Evolutionary conservation across 2,329 filamentous ascomycete genomes (phyloP).

Genomic region (Fusarium ramigenum): DNA sequence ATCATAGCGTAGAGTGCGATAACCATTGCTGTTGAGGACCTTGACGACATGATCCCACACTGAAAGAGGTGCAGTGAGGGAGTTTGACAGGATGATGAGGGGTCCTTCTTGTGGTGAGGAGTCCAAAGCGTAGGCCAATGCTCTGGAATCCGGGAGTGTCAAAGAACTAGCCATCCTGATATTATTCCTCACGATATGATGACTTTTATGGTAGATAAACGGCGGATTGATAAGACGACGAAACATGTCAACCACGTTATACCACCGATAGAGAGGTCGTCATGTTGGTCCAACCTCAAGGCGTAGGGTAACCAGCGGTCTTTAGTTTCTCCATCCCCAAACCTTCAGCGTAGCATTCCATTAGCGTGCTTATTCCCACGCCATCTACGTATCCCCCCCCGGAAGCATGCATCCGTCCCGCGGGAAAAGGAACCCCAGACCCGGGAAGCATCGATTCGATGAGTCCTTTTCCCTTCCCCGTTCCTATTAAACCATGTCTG

Average conservation of each 20-base stretch:
- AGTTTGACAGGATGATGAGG: conserved; percentile 52
- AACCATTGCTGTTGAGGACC: conserved; percentile 47
- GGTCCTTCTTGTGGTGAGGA: conserved; percentile 38
- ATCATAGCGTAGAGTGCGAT: conserved; percentile 55
- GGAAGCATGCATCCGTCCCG: conserved; percentile 32
- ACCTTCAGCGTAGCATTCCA: not conserved
- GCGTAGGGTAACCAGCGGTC: not conserved
- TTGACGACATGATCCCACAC: conserved; percentile 54
- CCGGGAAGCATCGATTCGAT: conserved; percentile 33
- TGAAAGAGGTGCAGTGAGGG: conserved; percentile 49
- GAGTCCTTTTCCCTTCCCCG: conserved; percentile 2
- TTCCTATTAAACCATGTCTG: conserved; percentile 3
- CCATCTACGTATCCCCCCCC: conserved; percentile 13
- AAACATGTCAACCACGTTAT: not conserved
- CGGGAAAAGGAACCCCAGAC: not conserved
- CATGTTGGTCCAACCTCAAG: not conserved
- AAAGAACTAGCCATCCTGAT: conserved; percentile 33
- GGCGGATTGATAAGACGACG: not conserved
- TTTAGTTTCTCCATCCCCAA: conserved; percentile 6
- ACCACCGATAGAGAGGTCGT: not conserved
- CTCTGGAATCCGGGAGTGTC: conserved; percentile 42
- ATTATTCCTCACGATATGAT: not conserved
- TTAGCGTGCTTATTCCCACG: conserved; percentile 15
- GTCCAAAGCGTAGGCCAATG: conserved; percentile 46
- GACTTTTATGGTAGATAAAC: not conserved